Percentiles rank a stretch among this genome's conserved stretches.
phyloP scores from a whole-genome alignment of 257 asterid genomes.

The Catharanthus roseus region DNA sequence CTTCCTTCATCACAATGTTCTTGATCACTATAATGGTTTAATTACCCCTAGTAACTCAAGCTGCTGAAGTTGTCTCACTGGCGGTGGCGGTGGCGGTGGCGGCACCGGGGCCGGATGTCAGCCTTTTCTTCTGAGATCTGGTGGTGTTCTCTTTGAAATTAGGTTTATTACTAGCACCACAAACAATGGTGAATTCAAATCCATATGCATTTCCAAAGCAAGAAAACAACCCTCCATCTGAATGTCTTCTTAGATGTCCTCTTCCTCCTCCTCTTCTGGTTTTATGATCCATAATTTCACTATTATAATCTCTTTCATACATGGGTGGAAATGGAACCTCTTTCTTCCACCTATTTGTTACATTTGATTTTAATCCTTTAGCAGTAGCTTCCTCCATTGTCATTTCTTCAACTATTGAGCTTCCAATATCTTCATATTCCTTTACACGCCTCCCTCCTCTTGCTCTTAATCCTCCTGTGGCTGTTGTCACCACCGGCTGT shows the following conservation, averaged over 20 bases:
- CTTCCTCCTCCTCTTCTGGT: no score
- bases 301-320: background rate
- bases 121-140: constrained; percentile 28
- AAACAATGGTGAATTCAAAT: constrained; percentile 58
- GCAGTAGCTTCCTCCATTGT: constrained; percentile 57
- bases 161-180: constrained; percentile 42
- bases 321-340: constrained; percentile 12
- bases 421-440: constrained; percentile 24
- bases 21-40: no score
- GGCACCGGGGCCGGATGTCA: no score
- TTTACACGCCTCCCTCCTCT: background rate
- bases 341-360: constrained; percentile 26
- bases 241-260: constrained; percentile 26
- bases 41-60: no score
- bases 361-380: constrained; percentile 33
- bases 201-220: constrained; percentile 63
- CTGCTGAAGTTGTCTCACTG: constrained; percentile 32
- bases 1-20: no score
- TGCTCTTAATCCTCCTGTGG: background rate
- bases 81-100: background rate
- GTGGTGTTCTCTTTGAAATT: constrained; percentile 21
- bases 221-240: constrained; percentile 40
- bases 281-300: background rate
- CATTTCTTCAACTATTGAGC: constrained; percentile 54
- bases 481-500: constrained; percentile 1